Conservation (phyloP, 2,329 filamentous ascomycete genomes). For the Fusarium protoensiforme region DNA sequence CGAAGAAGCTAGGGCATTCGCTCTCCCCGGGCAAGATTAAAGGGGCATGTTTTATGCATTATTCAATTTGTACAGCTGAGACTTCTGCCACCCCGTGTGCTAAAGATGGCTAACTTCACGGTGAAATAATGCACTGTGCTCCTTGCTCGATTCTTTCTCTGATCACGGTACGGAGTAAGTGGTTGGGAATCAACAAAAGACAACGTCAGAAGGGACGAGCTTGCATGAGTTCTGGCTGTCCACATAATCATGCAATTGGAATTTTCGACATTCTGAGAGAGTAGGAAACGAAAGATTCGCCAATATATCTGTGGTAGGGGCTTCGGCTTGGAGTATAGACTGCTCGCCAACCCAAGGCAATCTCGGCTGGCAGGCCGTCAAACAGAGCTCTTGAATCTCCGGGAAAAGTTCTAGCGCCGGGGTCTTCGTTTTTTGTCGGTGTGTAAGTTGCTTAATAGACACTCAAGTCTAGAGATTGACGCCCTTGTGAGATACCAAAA, state of each 20-base stretch:
- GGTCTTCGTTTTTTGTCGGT: rapidly evolving
- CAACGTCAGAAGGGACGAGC: not conserved
- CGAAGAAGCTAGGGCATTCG: not conserved
- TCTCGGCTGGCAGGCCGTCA: not conserved
- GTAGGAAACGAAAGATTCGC: not conserved
- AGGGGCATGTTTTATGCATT: not conserved
- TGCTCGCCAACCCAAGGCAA: not conserved
- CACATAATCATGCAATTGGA: not conserved
- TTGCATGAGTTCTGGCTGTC: not conserved
- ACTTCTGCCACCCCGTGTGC: not conserved
- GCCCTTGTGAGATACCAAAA: not conserved
- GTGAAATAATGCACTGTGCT: not conserved
- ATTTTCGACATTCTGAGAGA: not conserved
- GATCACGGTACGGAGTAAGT: not conserved
- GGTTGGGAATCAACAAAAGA: not conserved
- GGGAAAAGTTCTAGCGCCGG: not conserved
- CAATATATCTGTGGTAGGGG: not conserved
- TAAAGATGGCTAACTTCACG: not conserved
- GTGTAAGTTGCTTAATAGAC: not conserved
- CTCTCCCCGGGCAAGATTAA: not conserved
- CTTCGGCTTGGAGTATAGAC: not conserved
- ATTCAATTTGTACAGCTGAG: not conserved
- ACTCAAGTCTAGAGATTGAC: not conserved
- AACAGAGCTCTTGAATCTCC: not conserved
- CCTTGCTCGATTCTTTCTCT: not conserved